Percentiles rank a stretch among this genome's conserved stretches.
Evolutionary conservation across 768 basidiomycete species (phyloP).

Genomic region (Boletus pseudo-olivaceus): DNA sequence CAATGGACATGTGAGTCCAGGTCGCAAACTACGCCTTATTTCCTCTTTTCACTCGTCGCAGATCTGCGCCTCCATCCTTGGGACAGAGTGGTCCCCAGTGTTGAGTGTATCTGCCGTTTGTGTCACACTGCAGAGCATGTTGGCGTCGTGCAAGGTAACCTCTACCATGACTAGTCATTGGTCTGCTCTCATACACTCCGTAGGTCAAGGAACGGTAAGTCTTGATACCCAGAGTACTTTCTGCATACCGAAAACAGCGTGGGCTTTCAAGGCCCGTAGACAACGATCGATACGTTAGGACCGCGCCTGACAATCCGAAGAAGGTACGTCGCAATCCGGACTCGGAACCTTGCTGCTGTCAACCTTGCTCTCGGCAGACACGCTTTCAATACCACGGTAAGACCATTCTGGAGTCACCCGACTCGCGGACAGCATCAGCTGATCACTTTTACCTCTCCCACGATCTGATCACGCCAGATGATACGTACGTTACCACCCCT

Average conservation of each 20-base stretch:
- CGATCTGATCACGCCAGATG: constrained; percentile 38
- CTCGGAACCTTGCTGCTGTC: constrained; percentile 1
- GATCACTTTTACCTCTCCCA: constrained; percentile 10
- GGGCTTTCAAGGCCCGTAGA: constrained; percentile 58
- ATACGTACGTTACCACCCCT: constrained; percentile 46
- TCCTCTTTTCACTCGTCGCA: constrained; percentile 29
- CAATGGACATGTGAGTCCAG: constrained; percentile 68
- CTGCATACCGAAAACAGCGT: constrained; percentile 6
- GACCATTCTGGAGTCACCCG: constrained; percentile 12
- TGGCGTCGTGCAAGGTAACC: constrained; percentile 83
- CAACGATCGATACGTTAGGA: constrained; percentile 78
- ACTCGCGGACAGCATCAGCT: constrained; percentile 5
- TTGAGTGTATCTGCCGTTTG: constrained; percentile 78
- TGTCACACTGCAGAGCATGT: constrained; percentile 87
- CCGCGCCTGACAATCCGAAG: constrained; percentile 83
- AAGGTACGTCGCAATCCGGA: constrained; percentile 48
- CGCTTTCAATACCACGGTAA: constrained; percentile 79
- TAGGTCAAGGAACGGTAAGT: constrained; percentile 65
- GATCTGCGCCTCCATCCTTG: constrained; percentile 90
- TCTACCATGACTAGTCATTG: background rate
- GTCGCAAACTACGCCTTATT: constrained; percentile 2
- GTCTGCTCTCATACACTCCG: background rate
- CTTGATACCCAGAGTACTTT: background rate
- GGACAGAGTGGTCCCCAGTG: constrained; percentile 89
- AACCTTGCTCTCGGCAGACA: constrained; percentile 45